Evolutionary conservation across 192 early-diverging fungal genomes (phyloP).

Genomic region (Helicostylum pulchrum): DNA sequence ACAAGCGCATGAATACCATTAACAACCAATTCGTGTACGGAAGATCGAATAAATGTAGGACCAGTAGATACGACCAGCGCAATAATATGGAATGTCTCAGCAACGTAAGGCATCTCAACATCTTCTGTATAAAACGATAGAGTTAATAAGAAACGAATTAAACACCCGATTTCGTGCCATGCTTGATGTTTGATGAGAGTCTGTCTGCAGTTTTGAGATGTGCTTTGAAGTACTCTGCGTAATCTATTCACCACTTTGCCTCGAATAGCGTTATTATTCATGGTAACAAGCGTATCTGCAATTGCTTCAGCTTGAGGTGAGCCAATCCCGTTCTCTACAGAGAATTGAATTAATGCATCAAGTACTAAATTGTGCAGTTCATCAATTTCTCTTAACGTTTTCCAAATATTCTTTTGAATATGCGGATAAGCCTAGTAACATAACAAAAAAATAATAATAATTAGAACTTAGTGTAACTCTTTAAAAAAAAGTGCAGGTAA

Average conservation of each 20-base stretch:
- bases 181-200: conserved; percentile 74
- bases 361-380: conserved; percentile 73
- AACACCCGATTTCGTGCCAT: conserved; percentile 84
- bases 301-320: conserved; percentile 74
- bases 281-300: conserved; percentile 79
- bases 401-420: conserved; percentile 85
- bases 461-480: conserved; percentile 16
- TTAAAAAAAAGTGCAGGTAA: conserved; percentile 39
- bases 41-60: conserved; percentile 71
- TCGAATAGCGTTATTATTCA: conserved; percentile 68
- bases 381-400: conserved; percentile 66
- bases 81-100: conserved; percentile 80
- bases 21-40: conserved; percentile 85
- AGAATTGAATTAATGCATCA: conserved; percentile 69
- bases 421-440: conserved; percentile 61
- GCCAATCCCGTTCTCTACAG: conserved; percentile 75
- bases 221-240: conserved; percentile 67
- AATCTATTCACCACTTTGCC: conserved; percentile 75
- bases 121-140: conserved; percentile 75
- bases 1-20: conserved; percentile 82
- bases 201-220: conserved; percentile 58
- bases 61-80: conserved; percentile 81
- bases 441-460: background rate
- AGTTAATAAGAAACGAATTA: conserved; percentile 81
- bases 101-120: conserved; percentile 67